A percentile compares a stretch with the other conserved stretches of the same genome.
phyloP scores from a whole-genome alignment of 345 rosid genomes.

The Camelina sativa region DNA sequence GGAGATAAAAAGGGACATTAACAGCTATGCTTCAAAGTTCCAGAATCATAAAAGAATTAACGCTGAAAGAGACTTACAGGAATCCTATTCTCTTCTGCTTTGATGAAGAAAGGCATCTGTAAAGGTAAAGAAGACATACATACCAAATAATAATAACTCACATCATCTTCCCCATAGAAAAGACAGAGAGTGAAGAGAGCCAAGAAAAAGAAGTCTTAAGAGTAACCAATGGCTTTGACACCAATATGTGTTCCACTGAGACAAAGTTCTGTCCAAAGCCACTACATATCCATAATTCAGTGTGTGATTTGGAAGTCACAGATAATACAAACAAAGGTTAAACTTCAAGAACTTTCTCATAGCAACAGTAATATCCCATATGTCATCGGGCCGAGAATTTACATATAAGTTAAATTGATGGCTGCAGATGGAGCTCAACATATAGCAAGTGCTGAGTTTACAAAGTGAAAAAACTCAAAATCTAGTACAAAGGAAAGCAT shows the following conservation, averaged over 20 bases:
- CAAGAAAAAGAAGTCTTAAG: not conserved
- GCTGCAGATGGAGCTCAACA: conserved; percentile 41
- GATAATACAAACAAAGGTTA: not conserved
- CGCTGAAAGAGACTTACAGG: conserved; percentile 31
- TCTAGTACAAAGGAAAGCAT: conserved; percentile 37
- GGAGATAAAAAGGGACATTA: conserved; percentile 25
- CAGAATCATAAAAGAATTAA: conserved; percentile 17
- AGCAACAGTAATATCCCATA: conserved; percentile 27
- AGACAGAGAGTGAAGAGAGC: not conserved
- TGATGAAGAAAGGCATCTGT: conserved; percentile 29
- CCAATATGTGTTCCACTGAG: conserved; percentile 6
- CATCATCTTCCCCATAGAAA: not conserved
- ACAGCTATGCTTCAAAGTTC: conserved; percentile 39
- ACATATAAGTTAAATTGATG: conserved; percentile 41
- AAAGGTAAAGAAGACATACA: conserved; percentile 9
- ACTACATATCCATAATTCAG: not conserved
- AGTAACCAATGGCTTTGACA: not conserved
- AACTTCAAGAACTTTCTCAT: conserved; percentile 34
- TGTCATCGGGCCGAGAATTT: conserved; percentile 31
- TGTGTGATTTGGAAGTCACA: conserved; percentile 1
- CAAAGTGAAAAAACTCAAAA: conserved; percentile 41
- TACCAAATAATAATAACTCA: not conserved
- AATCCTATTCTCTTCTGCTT: conserved; percentile 44
- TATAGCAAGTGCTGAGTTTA: conserved; percentile 39
- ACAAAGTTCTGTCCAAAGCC: conserved; percentile 6